A percentile compares a stretch with the other conserved stretches of the same genome.
Evolutionary conservation across 176 grass and related monocot species (phyloP).

Genomic region (Coix lacrymajobi): DNA sequence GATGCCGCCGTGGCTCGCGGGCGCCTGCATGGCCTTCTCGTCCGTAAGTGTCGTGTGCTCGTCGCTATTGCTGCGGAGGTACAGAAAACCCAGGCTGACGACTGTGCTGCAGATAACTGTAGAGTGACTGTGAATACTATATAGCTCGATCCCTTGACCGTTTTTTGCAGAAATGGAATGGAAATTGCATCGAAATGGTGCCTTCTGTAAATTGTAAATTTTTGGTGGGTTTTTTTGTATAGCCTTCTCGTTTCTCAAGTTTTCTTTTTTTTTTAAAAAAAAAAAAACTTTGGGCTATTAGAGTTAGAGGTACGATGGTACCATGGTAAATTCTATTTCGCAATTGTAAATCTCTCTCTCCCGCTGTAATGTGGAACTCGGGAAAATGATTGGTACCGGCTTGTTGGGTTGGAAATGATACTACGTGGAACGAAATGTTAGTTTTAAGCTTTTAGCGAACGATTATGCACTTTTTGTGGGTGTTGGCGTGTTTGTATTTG

Average conservation of each 20-base stretch:
- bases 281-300: background rate
- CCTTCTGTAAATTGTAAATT: background rate
- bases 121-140: constrained; percentile 46
- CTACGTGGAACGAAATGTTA: background rate
- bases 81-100: constrained; percentile 85
- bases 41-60: constrained; percentile 89
- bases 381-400: background rate
- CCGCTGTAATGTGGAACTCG: background rate
- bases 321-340: background rate
- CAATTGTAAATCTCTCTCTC: background rate
- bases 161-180: constrained; percentile 37
- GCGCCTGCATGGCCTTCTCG: constrained; percentile 94
- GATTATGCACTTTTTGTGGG: background rate
- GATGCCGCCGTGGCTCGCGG: constrained; percentile 97
- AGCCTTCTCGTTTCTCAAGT: background rate
- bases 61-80: constrained; percentile 79
- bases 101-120: constrained; percentile 95
- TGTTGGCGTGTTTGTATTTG: background rate
- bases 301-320: background rate
- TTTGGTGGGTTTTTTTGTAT: background rate
- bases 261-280: background rate
- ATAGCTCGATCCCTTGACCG: constrained; percentile 12
- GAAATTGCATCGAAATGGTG: background rate
- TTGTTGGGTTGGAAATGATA: background rate
- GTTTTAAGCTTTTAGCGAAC: background rate